Conservation (phyloP, 441 rosid species). For the Croton laevigatus region DNA sequence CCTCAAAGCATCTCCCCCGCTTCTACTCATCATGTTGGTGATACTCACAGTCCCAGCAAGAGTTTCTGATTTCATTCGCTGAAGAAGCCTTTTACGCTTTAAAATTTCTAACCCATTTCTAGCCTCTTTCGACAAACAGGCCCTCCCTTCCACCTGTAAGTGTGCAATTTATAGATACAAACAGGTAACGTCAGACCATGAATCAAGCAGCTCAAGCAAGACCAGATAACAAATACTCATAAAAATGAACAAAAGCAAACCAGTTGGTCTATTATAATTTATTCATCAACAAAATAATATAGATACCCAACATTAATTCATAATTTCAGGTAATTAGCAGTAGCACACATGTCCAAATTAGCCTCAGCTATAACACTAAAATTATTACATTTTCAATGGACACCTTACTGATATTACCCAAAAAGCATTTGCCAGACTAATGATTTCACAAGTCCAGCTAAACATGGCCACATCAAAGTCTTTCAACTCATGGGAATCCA, state of each 20-base stretch:
- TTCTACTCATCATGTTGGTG: slow-evolving; percentile 56
- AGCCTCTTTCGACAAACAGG: slow-evolving; percentile 66
- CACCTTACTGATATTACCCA: not conserved
- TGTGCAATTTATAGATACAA: slow-evolving; percentile 12
- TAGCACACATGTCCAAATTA: not conserved
- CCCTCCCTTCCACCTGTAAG: slow-evolving; percentile 92
- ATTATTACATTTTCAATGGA: not conserved
- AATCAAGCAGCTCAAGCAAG: not conserved
- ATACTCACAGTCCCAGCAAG: slow-evolving; percentile 40
- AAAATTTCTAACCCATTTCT: slow-evolving; percentile 69
- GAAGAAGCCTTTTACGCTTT: slow-evolving; percentile 85
- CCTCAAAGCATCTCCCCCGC: slow-evolving; percentile 85
- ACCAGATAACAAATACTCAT: not conserved
- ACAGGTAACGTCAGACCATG: not conserved
- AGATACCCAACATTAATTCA: not conserved
- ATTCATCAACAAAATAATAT: not conserved
- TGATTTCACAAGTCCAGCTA: not conserved
- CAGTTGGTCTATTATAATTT: not conserved
- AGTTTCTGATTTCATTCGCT: slow-evolving; percentile 58
- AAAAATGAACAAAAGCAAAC: not conserved
- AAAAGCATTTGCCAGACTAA: slow-evolving; percentile 1
- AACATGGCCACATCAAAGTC: not conserved
- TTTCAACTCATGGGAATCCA: not conserved
- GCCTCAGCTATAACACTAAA: not conserved
- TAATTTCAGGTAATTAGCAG: too few species aligned